phyloP scores from a whole-genome alignment of 2,329 filamentous ascomycete species.

The Hypoxylon sp. region DNA sequence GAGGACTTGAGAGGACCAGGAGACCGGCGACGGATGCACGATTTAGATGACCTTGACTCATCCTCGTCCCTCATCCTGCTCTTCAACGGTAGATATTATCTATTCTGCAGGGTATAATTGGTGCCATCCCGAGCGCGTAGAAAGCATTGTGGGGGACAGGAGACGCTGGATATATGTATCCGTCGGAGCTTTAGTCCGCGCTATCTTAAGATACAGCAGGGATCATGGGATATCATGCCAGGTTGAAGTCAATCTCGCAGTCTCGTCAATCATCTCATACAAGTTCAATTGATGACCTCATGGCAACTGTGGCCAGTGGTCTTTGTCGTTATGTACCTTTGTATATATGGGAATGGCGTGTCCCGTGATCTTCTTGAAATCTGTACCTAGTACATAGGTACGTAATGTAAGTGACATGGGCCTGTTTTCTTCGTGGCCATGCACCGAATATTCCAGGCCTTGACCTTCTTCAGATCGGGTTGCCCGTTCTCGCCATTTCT shows the following conservation, averaged over 20 bases:
- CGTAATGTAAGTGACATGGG: background rate
- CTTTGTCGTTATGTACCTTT: background rate
- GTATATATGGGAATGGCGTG: background rate
- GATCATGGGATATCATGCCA: background rate
- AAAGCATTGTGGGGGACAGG: background rate
- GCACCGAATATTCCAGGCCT: constrained; percentile 39
- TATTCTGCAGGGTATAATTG: background rate
- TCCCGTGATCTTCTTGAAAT: constrained; percentile 6
- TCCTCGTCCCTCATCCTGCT: constrained; percentile 1
- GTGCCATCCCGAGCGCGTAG: background rate
- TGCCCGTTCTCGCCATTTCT: constrained; percentile 22
- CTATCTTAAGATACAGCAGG: background rate
- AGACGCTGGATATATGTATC: constrained; percentile 4
- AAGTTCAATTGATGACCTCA: constrained; percentile 3
- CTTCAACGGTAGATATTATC: background rate
- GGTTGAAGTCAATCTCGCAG: background rate
- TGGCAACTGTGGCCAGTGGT: background rate
- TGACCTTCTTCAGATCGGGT: constrained; percentile 22
- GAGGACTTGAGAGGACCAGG: constrained; percentile 1
- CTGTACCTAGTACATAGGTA: too few species aligned
- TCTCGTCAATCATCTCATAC: background rate
- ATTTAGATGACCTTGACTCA: constrained; percentile 3
- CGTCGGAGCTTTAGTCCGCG: constrained; percentile 6
- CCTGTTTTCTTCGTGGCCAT: constrained; percentile 11
- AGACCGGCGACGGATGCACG: constrained; percentile 11